phyloP scores from a whole-genome alignment of 352 stramenopile species.

The Phytophthora pinifolia region DNA sequence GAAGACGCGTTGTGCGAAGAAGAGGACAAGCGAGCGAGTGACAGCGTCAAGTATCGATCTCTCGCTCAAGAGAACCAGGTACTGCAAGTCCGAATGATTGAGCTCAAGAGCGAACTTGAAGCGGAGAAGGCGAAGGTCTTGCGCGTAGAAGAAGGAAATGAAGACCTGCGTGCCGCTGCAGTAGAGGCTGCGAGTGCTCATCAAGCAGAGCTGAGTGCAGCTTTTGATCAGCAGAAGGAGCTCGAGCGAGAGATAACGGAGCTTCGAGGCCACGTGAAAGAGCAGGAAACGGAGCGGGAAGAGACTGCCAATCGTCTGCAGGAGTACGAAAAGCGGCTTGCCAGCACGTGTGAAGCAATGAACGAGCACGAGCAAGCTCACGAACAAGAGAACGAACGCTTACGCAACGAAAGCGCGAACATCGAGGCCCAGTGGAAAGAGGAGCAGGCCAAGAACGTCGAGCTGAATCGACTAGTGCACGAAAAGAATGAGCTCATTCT shows the following conservation, averaged over 20 bases:
- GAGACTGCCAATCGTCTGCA: slow-evolving; percentile 68
- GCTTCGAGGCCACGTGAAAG: slow-evolving; percentile 35
- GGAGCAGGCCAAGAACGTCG: slow-evolving; percentile 48
- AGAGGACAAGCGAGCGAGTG: slow-evolving; percentile 26
- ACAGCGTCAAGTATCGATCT: slow-evolving; percentile 33
- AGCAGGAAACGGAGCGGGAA: slow-evolving; percentile 55
- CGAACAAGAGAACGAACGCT: slow-evolving; percentile 50
- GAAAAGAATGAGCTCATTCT: slow-evolving; percentile 79
- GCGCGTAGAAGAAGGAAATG: slow-evolving; percentile 13
- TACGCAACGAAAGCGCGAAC: slow-evolving; percentile 37
- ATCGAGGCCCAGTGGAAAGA: slow-evolving; percentile 48
- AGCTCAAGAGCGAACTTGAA: slow-evolving; percentile 35
- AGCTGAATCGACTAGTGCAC: slow-evolving; percentile 52
- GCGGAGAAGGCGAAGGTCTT: slow-evolving; percentile 18
- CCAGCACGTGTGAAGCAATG: slow-evolving; percentile 69
- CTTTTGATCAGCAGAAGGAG: slow-evolving; percentile 15
- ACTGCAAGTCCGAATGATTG: slow-evolving; percentile 27
- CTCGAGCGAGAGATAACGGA: slow-evolving; percentile 36
- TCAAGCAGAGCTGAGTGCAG: slow-evolving; percentile 18
- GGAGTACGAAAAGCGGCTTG: slow-evolving; percentile 74
- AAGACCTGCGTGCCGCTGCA: slow-evolving; percentile 23
- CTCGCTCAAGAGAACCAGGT: slow-evolving; percentile 34
- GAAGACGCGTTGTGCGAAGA: slow-evolving; percentile 26
- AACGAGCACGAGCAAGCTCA: slow-evolving; percentile 65
- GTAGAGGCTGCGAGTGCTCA: slow-evolving; percentile 8